Conservation (phyloP, 2,329 filamentous ascomycete genomes). For the Cercospora nicotianae region DNA sequence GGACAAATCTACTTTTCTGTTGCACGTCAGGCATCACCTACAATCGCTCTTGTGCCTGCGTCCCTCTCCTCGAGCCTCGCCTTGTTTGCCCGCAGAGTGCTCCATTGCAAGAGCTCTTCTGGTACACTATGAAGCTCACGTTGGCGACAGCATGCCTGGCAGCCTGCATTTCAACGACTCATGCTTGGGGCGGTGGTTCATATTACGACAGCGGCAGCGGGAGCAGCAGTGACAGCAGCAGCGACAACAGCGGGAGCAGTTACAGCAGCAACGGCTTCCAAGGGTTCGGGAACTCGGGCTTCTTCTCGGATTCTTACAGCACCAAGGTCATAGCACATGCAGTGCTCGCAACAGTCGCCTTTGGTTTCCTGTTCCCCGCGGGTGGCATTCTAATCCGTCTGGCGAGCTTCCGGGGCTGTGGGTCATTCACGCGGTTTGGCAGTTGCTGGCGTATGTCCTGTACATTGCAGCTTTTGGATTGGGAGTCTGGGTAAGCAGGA, state of each 20-base stretch:
- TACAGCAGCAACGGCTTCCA: slow-evolving; percentile 17
- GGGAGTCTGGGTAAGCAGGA: slow-evolving; percentile 45
- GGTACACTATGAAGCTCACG: background rate
- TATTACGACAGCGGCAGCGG: slow-evolving; percentile 18
- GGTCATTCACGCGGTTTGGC: slow-evolving; percentile 50
- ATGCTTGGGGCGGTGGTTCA: slow-evolving; percentile 17
- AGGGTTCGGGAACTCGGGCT: slow-evolving; percentile 14
- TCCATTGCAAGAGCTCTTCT: background rate
- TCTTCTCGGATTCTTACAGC: slow-evolving; percentile 16
- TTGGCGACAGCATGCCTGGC: background rate
- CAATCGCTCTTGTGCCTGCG: background rate
- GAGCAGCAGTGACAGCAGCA: slow-evolving; percentile 16
- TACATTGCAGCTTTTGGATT: slow-evolving; percentile 54
- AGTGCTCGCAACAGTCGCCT: slow-evolving; percentile 47
- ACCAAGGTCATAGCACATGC: slow-evolving; percentile 49
- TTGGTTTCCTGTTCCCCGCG: slow-evolving; percentile 50
- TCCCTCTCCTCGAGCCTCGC: background rate
- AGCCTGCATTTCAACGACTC: slow-evolving; percentile 2
- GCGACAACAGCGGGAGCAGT: slow-evolving; percentile 12
- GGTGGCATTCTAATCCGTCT: slow-evolving; percentile 50
- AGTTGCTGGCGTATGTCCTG: slow-evolving; percentile 51
- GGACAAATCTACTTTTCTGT: background rate
- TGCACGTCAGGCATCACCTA: background rate
- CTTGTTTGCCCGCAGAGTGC: background rate
- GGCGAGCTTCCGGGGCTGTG: slow-evolving; percentile 47